Conservation (phyloP, 129 eudicot genomes). For the Deinandra increscens region DNA sequence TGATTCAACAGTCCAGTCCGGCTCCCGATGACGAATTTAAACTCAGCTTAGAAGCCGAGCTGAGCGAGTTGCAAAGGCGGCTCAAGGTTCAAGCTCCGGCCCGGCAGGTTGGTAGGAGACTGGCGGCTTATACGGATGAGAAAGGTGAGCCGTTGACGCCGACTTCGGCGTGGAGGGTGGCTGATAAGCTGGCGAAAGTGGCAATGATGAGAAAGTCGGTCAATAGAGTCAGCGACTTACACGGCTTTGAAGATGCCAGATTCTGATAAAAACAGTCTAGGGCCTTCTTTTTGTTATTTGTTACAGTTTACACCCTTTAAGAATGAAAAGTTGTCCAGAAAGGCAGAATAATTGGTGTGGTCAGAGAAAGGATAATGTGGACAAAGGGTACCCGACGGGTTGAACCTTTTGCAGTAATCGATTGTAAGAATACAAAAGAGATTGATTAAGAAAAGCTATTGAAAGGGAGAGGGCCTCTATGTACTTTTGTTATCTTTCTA, state of each 20-base stretch:
- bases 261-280: slow-evolving; percentile 42
- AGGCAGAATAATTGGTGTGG: slow-evolving; percentile 28
- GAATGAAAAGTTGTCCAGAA: slow-evolving; percentile 6
- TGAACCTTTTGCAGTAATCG: slow-evolving; percentile 46
- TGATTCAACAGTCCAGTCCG: slow-evolving; percentile 46
- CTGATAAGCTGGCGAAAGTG: slow-evolving; percentile 90
- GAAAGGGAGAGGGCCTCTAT: slow-evolving; percentile 12
- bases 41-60: slow-evolving; percentile 56
- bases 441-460: slow-evolving; percentile 15
- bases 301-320: slow-evolving; percentile 21
- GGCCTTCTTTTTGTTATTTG: slow-evolving; percentile 5
- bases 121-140: slow-evolving; percentile 41
- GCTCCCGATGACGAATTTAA: slow-evolving; percentile 44
- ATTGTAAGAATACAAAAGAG: slow-evolving; percentile 33
- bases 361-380: slow-evolving; percentile 27
- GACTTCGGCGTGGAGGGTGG: slow-evolving; percentile 98
- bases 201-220: slow-evolving; percentile 89
- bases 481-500: slow-evolving; percentile 23
- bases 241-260: slow-evolving; percentile 99
- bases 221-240: slow-evolving; percentile 92
- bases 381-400: slow-evolving; percentile 62
- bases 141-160: slow-evolving; percentile 97
- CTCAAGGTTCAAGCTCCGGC: slow-evolving; percentile 41
- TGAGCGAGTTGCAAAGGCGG: slow-evolving; percentile 45
- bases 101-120: slow-evolving; percentile 11